Conservation (phyloP, 805 yeast species). For the Spathaspora gorwiae region DNA sequence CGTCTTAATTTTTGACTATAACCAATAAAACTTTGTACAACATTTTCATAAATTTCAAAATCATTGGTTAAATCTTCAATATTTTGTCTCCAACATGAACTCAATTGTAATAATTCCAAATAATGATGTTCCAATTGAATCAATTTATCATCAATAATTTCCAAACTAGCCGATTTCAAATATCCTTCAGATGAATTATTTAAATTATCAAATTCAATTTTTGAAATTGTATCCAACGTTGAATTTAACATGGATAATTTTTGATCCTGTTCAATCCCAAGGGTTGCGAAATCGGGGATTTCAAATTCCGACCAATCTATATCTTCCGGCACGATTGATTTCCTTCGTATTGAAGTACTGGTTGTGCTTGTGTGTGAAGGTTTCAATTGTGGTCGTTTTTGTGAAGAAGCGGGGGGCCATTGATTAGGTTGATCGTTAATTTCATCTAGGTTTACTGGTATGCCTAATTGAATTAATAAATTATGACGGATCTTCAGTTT, state of each 20-base stretch:
- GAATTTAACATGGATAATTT: constrained; percentile 20
- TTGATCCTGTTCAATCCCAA: constrained; percentile 25
- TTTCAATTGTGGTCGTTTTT: neutral
- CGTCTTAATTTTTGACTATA: constrained; percentile 79
- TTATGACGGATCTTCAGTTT: constrained; percentile 61
- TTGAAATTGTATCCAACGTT: constrained; percentile 23
- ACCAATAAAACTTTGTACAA: constrained; percentile 86
- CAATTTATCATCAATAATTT: constrained; percentile 31
- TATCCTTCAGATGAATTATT: constrained; percentile 18
- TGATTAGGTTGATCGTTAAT: constrained; percentile 10
- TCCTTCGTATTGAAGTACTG: constrained; percentile 11
- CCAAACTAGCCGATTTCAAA: constrained; percentile 18
- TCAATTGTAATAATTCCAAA: constrained; percentile 20
- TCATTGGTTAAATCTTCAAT: constrained; percentile 52
- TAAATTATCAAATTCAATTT: constrained; percentile 31
- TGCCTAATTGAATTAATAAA: constrained; percentile 59
- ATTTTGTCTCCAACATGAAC: constrained; percentile 49
- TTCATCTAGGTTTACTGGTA: constrained; percentile 71
- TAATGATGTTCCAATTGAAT: constrained; percentile 25
- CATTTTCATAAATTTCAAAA: constrained; percentile 74
- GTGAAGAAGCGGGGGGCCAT: neutral
- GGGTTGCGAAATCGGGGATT: constrained; percentile 30
- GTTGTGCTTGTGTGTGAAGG: neutral
- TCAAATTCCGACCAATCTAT: constrained; percentile 33
- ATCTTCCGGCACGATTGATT: constrained; percentile 24